Evolutionary conservation across 495 filamentous ascomycete species (phyloP).

Genomic region (Lichenothelia convexa): DNA sequence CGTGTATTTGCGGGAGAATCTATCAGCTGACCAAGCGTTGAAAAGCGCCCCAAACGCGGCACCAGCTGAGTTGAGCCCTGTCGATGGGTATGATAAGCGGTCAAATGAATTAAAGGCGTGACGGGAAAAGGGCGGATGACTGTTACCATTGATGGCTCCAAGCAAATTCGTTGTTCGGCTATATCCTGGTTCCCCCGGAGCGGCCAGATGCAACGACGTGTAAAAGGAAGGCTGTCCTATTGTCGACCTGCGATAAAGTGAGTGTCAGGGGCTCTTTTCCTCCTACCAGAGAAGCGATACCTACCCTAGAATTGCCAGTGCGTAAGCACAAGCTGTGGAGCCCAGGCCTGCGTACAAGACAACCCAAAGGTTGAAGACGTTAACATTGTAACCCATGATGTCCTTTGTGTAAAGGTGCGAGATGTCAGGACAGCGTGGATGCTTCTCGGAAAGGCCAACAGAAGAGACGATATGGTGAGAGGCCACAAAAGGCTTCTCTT

Average conservation of each 20-base stretch:
- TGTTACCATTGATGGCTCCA: constrained; percentile 8
- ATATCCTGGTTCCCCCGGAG: constrained; percentile 11
- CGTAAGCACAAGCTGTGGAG: constrained; percentile 26
- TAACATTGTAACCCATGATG: constrained; percentile 13
- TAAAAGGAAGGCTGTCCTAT: constrained; percentile 32
- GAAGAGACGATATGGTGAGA: no score
- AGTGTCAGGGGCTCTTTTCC: no score
- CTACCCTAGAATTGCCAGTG: constrained; percentile 32
- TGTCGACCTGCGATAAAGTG: no score
- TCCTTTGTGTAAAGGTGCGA: no score
- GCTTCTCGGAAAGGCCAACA: no score
- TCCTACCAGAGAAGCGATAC: no score
- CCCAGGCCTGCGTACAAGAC: constrained; percentile 17
- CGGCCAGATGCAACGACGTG: constrained; percentile 11
- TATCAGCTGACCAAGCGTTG: constrained; percentile 27
- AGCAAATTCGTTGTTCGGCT: constrained; percentile 7
- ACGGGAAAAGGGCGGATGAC: no score
- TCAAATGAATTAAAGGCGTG: no score
- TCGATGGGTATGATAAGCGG: no score
- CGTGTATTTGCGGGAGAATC: constrained; percentile 24
- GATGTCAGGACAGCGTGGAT: no score
- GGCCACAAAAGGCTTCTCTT: no score
- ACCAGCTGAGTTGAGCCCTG: constrained; percentile 10
- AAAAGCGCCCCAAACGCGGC: constrained; percentile 23
- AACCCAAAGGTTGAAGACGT: constrained; percentile 17